A percentile compares a stretch with the other conserved stretches of the same genome.
phyloP scores from a whole-genome alignment of 202 grass and related monocot species.

The Elaeis oleifera region DNA sequence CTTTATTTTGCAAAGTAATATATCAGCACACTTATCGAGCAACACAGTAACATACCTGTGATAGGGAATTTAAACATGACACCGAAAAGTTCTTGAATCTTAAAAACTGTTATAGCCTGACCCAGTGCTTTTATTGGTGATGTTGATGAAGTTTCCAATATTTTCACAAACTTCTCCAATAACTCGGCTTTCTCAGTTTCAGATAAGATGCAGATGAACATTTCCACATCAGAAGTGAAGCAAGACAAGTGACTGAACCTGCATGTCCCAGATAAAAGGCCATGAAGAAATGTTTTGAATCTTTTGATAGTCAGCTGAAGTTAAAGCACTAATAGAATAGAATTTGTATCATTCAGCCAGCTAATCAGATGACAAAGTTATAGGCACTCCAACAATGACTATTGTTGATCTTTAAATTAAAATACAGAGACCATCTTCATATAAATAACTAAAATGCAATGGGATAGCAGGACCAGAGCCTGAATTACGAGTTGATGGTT shows the following conservation, averaged over 20 bases:
- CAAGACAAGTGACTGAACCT: slow-evolving; percentile 88
- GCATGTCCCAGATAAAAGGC: slow-evolving; percentile 22
- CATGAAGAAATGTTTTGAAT: too few species aligned
- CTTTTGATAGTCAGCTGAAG: too few species aligned
- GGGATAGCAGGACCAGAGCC: too few species aligned
- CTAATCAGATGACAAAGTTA: too few species aligned
- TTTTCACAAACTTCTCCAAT: slow-evolving; percentile 49
- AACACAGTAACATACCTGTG: slow-evolving; percentile 30
- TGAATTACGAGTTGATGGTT: too few species aligned
- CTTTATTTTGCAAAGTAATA: neutral
- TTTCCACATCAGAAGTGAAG: slow-evolving; percentile 79
- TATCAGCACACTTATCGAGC: slow-evolving; percentile 1
- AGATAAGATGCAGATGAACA: slow-evolving; percentile 59
- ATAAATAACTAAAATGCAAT: too few species aligned
- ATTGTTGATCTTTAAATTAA: too few species aligned
- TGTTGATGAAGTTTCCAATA: slow-evolving; percentile 39
- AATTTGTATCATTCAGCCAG: too few species aligned
- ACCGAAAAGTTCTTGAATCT: slow-evolving; percentile 77
- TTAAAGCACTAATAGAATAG: too few species aligned
- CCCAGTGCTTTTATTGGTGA: slow-evolving; percentile 50
- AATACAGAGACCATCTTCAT: too few species aligned
- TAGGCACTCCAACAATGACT: too few species aligned
- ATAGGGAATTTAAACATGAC: slow-evolving; percentile 50
- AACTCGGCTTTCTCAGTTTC: slow-evolving; percentile 54
- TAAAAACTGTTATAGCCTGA: slow-evolving; percentile 49